Conservation (phyloP, 2,329 filamentous ascomycete genomes). For the Trichoderma sp. region DNA sequence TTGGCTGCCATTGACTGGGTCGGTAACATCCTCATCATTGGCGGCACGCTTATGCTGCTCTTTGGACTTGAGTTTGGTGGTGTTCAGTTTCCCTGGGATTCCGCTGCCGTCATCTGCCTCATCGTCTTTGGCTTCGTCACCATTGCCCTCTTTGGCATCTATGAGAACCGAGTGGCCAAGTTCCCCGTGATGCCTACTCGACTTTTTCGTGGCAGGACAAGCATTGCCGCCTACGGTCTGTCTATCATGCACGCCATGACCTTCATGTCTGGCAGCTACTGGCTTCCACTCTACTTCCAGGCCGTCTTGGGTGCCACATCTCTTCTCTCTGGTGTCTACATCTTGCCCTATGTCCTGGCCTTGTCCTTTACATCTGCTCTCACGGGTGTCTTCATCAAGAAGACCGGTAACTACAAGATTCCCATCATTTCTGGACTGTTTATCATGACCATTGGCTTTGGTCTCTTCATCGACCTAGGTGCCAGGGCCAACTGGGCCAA, state of each 20-base stretch:
- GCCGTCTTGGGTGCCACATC: conserved; percentile 68
- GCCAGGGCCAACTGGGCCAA: conserved; percentile 55
- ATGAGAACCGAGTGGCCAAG: conserved; percentile 71
- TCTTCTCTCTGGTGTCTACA: conserved; percentile 71
- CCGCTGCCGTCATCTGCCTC: conserved; percentile 73
- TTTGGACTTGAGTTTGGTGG: conserved; percentile 86
- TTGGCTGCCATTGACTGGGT: conserved; percentile 64
- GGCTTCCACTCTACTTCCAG: conserved; percentile 84
- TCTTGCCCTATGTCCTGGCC: conserved; percentile 69
- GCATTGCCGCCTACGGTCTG: conserved; percentile 63
- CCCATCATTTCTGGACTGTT: conserved; percentile 60
- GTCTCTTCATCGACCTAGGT: conserved; percentile 63
- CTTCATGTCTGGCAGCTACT: conserved; percentile 79
- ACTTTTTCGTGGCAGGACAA: conserved; percentile 67
- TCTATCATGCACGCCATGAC: conserved; percentile 74
- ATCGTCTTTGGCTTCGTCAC: conserved; percentile 70
- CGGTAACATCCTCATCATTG: conserved; percentile 62
- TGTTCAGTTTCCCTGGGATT: conserved; percentile 72
- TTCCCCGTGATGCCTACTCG: conserved; percentile 77
- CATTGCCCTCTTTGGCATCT: conserved; percentile 66
- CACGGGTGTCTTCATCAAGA: conserved; percentile 59
- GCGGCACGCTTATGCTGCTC: conserved; percentile 81
- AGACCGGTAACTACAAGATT: conserved; percentile 65
- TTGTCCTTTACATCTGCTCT: conserved; percentile 63
- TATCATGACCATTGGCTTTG: conserved; percentile 65